A percentile compares a stretch with the other conserved stretches of the same genome.
phyloP scores from a whole-genome alignment of 1,284 basidiomycete species.

The Naganishia albida region DNA sequence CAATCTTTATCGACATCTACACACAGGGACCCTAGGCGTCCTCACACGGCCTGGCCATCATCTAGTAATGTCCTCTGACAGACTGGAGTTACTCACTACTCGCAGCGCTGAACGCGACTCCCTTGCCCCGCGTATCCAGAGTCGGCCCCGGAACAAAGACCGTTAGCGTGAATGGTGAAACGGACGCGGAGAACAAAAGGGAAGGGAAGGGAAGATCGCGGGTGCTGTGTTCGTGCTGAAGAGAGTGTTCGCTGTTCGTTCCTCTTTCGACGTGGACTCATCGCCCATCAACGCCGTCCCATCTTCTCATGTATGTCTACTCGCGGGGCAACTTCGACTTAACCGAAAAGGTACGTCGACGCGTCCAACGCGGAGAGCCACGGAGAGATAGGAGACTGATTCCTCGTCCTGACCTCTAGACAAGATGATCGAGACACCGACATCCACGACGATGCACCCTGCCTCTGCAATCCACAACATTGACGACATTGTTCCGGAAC shows the following conservation, averaged over 20 bases:
- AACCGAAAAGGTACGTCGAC: background rate
- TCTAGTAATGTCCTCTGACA: too few species aligned
- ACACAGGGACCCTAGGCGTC: too few species aligned
- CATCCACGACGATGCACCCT: background rate
- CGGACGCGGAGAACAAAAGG: slow-evolving; percentile 6
- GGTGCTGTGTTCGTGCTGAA: too few species aligned
- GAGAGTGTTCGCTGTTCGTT: background rate
- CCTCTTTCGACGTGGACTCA: background rate
- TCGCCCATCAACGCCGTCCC: too few species aligned
- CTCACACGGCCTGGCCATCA: too few species aligned
- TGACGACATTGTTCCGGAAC: background rate
- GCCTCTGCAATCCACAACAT: background rate
- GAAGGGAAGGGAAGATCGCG: background rate
- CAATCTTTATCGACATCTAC: too few species aligned
- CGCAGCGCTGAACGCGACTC: too few species aligned
- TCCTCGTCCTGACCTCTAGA: background rate
- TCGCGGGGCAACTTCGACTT: background rate
- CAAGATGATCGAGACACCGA: too few species aligned
- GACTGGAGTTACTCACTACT: too few species aligned
- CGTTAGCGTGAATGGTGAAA: background rate
- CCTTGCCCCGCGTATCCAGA: background rate
- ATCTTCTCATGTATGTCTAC: too few species aligned
- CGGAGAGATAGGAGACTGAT: background rate
- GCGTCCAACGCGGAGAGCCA: background rate
- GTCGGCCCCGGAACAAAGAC: background rate